Evolutionary conservation across 208 protist genomes (phyloP), one percentile per base, ranked within the genome.

Genomic region (Angomonas ambiguus): DNA sequence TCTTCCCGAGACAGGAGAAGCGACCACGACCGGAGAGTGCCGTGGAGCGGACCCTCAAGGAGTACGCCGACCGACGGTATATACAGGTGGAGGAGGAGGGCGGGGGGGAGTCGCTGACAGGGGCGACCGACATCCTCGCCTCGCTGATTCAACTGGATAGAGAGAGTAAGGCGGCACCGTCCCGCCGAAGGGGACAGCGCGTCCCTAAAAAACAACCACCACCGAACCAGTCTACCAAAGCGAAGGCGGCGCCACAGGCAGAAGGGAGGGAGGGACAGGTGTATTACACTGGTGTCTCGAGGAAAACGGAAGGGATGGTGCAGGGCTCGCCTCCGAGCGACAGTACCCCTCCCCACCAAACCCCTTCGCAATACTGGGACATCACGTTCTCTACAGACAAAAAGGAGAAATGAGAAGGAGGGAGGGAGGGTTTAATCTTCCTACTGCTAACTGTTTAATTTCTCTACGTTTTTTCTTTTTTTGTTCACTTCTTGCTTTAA

Each of bases 351-450:
- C 35, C 57, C 8, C 56, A 28, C 13, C 75, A 66, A 51, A 93
- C 87, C 8, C 87, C 87, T 5, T 60, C 75, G 13, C 62, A 79
- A 49, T 93, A 84, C 65, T 93, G 87, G 87, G 83, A 90, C 49
- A 89, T 87, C 33, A 58, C 38, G 4, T 91, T 93, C 48, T 8
- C 27, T 10, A 49, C 10, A 28, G 20, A 18, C 3, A 65, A 13
- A 57, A 3, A 65, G 20, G 35, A 31, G 30, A 67, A 56, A 61
- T 64, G 59, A 62, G 55, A 33, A 53, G 45, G n/a, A n/a, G n/a
- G n/a, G n/a, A n/a, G n/a, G n/a, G n/a, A n/a, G n/a, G n/a, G n/a
- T 34, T 51, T 41, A 5, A 18, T 13, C 8, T 18, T 41, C 5
- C 13, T 41, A 18, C 13, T 18, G 8, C 13, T 18, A 18, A 18